A percentile compares a stretch with the other conserved stretches of the same genome.
Conservation (phyloP, 108 stramenopile genomes). For the Skeletonema grethae region DNA sequence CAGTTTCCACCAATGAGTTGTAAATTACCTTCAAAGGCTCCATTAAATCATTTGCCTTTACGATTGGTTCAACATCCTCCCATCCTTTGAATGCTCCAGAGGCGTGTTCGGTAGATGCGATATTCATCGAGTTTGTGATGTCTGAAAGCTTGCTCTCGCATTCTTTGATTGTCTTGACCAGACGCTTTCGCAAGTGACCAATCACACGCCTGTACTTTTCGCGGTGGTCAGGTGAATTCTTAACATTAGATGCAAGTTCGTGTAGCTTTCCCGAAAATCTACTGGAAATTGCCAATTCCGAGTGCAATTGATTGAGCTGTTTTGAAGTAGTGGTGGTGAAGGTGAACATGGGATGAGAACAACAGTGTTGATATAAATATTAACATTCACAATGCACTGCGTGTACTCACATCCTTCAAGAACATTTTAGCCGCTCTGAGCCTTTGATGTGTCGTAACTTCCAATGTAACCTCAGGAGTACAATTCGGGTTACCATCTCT, state of each 20-base stretch:
- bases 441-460: conserved; percentile 84
- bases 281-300: conserved; percentile 69
- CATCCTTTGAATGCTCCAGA: conserved; percentile 46
- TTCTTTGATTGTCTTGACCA: conserved; percentile 73
- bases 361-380: neutral
- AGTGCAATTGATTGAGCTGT: conserved; percentile 24
- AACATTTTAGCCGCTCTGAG: conserved; percentile 86
- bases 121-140: conserved; percentile 20
- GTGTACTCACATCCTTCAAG: conserved; percentile 68
- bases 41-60: conserved; percentile 75
- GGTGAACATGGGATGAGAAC: neutral
- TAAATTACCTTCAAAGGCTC: conserved; percentile 84
- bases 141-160: conserved; percentile 57
- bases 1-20: conserved; percentile 77
- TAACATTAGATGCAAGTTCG: conserved; percentile 55
- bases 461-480: conserved; percentile 87
- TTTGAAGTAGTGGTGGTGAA: neutral
- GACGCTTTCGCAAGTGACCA: conserved; percentile 72
- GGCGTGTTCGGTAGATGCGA: conserved; percentile 22
- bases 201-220: conserved; percentile 88
- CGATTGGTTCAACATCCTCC: conserved; percentile 67
- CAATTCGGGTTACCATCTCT: conserved; percentile 98
- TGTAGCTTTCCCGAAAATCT: conserved; percentile 67
- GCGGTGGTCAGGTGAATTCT: conserved; percentile 45
- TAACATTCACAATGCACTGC: conserved; percentile 20